Evolutionary conservation across 164 flowering plant species (phyloP), one percentile per base, ranked within the genome.

Genomic region (Dillenia suffruticosa): DNA sequence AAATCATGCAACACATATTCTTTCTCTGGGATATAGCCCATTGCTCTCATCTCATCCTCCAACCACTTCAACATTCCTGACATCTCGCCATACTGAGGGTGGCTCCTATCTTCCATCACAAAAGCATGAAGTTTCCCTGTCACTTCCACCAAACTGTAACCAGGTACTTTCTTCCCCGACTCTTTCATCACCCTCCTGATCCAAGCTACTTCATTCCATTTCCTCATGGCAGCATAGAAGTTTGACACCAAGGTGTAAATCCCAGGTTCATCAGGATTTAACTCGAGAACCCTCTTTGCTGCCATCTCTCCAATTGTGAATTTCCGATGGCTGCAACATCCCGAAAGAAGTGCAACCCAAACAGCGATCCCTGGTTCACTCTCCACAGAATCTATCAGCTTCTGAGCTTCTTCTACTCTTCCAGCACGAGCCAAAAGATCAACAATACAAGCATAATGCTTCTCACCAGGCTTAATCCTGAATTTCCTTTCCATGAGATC

Each of bases 351-450:
- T 24, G 86, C 78, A 43, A 73, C 86, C 86, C 82, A 82, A 19
- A 80, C 55, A 49, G 80, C 56, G 45, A 80, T 50, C 19, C 83
- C 84, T 8, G 80, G 79, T 53, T 78, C 70, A 45, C 9, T 58
- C n/a, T 54, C 48, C 77, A 70, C 77, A 52, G 80, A 73, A 17
- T 60, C 46, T 55, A 80, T 61, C n/a, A 82, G 44, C 54, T 66
- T 65, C 48, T 49, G 56, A 51, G 89, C 86, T 61, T 84, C 82
- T 67, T 82, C 78, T 3, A 77, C 80, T 48, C 26, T 51, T 59
- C 89, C 87, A 3, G 82, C 83, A 50, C 89, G 82, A 66, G 85
- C 72, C 61, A 82, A 74, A 47, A 84, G 85, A 72, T 82, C 86
- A 64, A 82, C 79, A 70, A 81, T 67, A 56, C 82, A 77, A 57